Percentiles rank a stretch among this genome's conserved stretches.
Evolutionary conservation across 768 basidiomycete species (phyloP).

Genomic region (Tremella fuciformis): DNA sequence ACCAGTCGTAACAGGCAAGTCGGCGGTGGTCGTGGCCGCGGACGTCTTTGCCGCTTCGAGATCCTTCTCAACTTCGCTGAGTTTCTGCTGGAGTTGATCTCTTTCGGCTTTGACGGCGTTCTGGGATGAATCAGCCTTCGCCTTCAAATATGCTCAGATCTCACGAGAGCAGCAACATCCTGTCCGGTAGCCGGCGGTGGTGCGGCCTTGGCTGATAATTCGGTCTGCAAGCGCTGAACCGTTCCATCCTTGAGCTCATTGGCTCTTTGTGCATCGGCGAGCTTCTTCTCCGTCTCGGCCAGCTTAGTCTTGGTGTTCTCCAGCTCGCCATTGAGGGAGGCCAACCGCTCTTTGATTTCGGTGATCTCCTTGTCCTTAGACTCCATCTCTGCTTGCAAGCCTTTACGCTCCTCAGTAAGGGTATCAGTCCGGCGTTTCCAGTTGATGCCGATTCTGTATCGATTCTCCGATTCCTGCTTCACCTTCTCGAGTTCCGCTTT

Average conservation of each 20-base stretch:
- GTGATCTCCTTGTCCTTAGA: conserved; percentile 34
- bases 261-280: conserved; percentile 21
- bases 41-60: conserved; percentile 33
- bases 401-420: conserved; percentile 17
- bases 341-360: conserved; percentile 13
- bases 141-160: not conserved
- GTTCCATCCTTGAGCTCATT: conserved; percentile 30
- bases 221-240: conserved; percentile 35
- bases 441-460: conserved; percentile 35
- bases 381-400: not conserved
- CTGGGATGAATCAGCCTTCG: conserved; percentile 17
- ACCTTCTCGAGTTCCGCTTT: conserved; percentile 23
- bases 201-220: conserved; percentile 25
- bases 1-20: not conserved
- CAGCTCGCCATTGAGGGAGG: conserved; percentile 21
- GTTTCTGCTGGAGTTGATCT: conserved; percentile 24
- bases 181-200: conserved; percentile 2
- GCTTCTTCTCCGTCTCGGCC: conserved; percentile 31
- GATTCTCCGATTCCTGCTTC: conserved; percentile 25
- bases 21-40: conserved; percentile 7
- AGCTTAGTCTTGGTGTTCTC: conserved; percentile 26
- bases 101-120: conserved; percentile 20
- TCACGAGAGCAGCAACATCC: conserved; percentile 27
- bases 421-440: conserved; percentile 29
- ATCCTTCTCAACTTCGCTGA: conserved; percentile 33